Evolutionary conservation across 371 early-diverging fungal genomes (phyloP), one percentile per base, ranked within the genome.

Genomic region (Cladochytrium tenue): DNA sequence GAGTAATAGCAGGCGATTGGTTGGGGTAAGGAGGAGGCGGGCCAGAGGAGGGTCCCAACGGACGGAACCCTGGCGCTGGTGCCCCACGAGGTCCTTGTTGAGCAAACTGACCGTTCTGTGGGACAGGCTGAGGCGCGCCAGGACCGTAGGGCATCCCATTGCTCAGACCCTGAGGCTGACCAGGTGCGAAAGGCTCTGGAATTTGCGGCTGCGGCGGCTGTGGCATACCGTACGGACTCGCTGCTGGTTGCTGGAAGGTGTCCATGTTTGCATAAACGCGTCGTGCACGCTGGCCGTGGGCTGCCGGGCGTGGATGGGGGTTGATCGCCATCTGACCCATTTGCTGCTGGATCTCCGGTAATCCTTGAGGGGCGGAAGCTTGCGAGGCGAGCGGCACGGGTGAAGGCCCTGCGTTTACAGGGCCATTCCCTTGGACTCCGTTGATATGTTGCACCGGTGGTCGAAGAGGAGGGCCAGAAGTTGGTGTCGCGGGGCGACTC

Each of bases 281-380:
- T 52, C 55, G 53, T 31, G 63, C 50, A n/a, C 63, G 2, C 53
- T 53, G 32, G 3, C 55, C 33, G 4, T 28, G 2, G 31, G 62
- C 2, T 35, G 65, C 34, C 3, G 43, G 43, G 30, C 34, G 65
- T 30, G 33, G 51, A 57, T 10, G 7, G 2, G 28, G 58, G 3
- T 10, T 20, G 36, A 31, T 25, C 25, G n/a, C 53, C 63, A 63
- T 63, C 63, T 63, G 63, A 25, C 57, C 58, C 2, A 64, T 4
- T 34, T 56, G 64, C n/a, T 17, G 31, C 20, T 5, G n/a, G 30
- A 53, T 15, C 17, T 3, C 43, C 23, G 31, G 30, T 15, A 53
- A 53, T 13, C 56, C 17, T 7, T 55, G n/a, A 27, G 53, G 32
- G 2, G 52, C 25, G 32, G 52, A 23, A n/a, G n/a, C n/a, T n/a